Evolutionary conservation across 2,329 filamentous ascomycete genomes (phyloP).

Genomic region (Apiospora arundinis): DNA sequence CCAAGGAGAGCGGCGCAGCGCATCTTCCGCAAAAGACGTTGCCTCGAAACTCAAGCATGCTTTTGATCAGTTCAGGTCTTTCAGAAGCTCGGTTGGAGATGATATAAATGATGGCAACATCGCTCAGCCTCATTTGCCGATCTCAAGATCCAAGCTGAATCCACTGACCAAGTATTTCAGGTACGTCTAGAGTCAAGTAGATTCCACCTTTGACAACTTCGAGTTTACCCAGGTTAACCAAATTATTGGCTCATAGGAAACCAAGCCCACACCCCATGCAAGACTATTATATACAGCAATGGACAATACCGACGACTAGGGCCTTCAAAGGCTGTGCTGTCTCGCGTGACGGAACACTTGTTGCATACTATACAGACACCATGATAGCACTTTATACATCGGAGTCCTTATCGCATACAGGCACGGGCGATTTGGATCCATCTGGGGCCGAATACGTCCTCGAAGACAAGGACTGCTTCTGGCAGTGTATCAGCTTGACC

Average conservation of each 20-base stretch:
- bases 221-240: neutral
- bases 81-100: neutral
- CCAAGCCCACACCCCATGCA: neutral
- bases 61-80: neutral
- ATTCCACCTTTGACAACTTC: no score
- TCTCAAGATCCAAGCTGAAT: neutral
- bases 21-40: neutral
- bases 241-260: neutral
- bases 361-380: constrained; percentile 11
- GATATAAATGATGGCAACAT: neutral
- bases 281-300: constrained; percentile 3
- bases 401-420: neutral
- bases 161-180: neutral
- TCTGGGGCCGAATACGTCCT: neutral
- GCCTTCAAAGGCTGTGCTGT: constrained; percentile 8
- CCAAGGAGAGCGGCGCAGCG: constrained; percentile 3
- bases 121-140: neutral
- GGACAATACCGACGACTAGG: neutral
- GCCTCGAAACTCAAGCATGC: constrained; percentile 14
- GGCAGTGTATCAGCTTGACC: constrained; percentile 11
- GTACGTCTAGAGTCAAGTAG: neutral
- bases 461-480: constrained; percentile 1
- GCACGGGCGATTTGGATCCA: neutral
- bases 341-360: constrained; percentile 1
- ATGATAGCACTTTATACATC: constrained; percentile 9